Conservation (phyloP, 1,284 basidiomycete species). For the Amylostereum areolatum region DNA sequence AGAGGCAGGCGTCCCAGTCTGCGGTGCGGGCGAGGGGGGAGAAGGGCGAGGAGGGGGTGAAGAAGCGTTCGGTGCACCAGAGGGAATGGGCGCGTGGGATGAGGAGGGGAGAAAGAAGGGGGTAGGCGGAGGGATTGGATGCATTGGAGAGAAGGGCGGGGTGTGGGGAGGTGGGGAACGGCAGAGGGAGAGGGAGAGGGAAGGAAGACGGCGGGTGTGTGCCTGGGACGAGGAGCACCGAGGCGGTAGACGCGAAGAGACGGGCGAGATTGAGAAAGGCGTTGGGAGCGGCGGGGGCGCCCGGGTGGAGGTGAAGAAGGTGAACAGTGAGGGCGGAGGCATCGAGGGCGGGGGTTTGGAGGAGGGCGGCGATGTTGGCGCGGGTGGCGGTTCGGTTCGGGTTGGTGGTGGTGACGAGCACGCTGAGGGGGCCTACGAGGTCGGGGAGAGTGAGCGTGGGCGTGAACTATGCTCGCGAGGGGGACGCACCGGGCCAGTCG, state of each 20-base stretch:
- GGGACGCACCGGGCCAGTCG: slow-evolving; percentile 42
- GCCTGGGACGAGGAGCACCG: slow-evolving; percentile 48
- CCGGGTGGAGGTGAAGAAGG: slow-evolving; percentile 37
- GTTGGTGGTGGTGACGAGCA: slow-evolving; percentile 40
- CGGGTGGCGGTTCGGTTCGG: slow-evolving; percentile 11
- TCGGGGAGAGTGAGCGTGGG: not conserved
- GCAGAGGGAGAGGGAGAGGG: slow-evolving; percentile 8
- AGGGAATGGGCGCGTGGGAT: slow-evolving; percentile 41
- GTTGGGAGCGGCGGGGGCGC: slow-evolving; percentile 39
- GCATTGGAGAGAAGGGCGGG: slow-evolving; percentile 23
- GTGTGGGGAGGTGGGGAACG: slow-evolving; percentile 10
- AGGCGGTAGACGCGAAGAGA: slow-evolving; percentile 45
- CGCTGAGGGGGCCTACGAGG: slow-evolving; percentile 44
- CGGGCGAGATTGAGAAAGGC: slow-evolving; percentile 58
- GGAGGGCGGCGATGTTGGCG: slow-evolving; percentile 18
- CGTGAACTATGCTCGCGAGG: not conserved
- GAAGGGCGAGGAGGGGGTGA: slow-evolving; percentile 16
- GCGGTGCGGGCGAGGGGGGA: slow-evolving; percentile 34
- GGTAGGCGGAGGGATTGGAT: slow-evolving; percentile 28
- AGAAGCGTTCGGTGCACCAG: slow-evolving; percentile 63
- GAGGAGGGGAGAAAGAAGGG: slow-evolving; percentile 38
- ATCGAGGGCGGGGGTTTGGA: slow-evolving; percentile 21
- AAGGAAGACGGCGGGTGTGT: slow-evolving; percentile 16
- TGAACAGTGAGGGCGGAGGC: slow-evolving; percentile 37
- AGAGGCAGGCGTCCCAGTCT: slow-evolving; percentile 66